phyloP scores from a whole-genome alignment of 2,329 filamentous ascomycete species.

The Pseudocercospora crystallina region DNA sequence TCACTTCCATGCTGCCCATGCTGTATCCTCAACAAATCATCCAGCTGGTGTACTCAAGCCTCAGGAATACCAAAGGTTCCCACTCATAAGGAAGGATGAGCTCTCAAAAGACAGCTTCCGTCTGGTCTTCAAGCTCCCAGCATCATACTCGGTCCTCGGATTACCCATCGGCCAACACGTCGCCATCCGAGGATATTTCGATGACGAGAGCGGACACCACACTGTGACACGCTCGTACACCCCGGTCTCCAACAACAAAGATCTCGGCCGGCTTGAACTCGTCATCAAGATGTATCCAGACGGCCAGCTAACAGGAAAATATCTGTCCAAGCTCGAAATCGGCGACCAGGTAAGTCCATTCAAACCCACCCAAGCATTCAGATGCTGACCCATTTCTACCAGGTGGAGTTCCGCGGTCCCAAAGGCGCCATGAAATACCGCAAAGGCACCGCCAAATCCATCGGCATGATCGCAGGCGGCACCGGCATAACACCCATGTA shows the following conservation, averaged over 20 bases:
- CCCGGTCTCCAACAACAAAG: slow-evolving; percentile 33
- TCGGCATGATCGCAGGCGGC: slow-evolving; percentile 55
- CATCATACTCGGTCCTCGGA: slow-evolving; percentile 28
- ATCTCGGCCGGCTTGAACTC: slow-evolving; percentile 50
- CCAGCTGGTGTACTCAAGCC: slow-evolving; percentile 53
- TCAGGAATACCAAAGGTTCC: slow-evolving; percentile 49
- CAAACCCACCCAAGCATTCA: no score
- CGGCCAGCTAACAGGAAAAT: slow-evolving; percentile 48
- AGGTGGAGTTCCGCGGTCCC: slow-evolving; percentile 54
- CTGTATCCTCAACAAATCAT: slow-evolving; percentile 16
- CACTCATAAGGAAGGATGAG: slow-evolving; percentile 35
- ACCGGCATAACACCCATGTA: slow-evolving; percentile 59
- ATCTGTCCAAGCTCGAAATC: slow-evolving; percentile 49
- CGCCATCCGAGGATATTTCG: slow-evolving; percentile 29
- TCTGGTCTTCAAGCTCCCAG: slow-evolving; percentile 31
- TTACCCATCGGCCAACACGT: slow-evolving; percentile 40
- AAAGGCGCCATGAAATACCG: slow-evolving; percentile 58
- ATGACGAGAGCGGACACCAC: slow-evolving; percentile 16
- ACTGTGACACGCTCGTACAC: slow-evolving; percentile 26
- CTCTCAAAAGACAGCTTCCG: slow-evolving; percentile 26
- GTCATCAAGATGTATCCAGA: slow-evolving; percentile 54
- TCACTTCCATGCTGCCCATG: slow-evolving; percentile 37
- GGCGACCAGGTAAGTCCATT: slow-evolving; percentile 41
- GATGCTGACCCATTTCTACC: neutral
- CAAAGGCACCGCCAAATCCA: slow-evolving; percentile 42